Base-by-base conservation (phyloP, 164 flowering plant species). In the Santalum album region DNA sequence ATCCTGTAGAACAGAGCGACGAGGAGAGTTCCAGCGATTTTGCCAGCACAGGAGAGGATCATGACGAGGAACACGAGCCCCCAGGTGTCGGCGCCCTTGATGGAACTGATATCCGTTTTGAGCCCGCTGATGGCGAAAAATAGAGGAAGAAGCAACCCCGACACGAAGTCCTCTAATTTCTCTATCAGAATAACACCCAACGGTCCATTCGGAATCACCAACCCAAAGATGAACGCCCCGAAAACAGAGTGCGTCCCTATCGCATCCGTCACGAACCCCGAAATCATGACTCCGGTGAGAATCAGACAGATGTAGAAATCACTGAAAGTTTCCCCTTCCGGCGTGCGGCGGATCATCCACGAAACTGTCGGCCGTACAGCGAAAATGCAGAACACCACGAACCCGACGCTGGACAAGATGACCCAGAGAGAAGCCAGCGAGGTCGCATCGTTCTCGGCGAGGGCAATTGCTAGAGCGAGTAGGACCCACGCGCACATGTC, bases 91-190 rank as follows among this genome's bases (percentile, higher is more conserved):
- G 40, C 10, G 2, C 60, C 55, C 0, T n/a, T 7, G 24, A 67
- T 60, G 12, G 42, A 0, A 1, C 24, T 16, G 17, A 61, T 36
- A 40, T 72, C 24, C 14, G 72, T 67, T 60, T 57, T 67, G 12
- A 71, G 69, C 5, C 75, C 75, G 17, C 72, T 72, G 20, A 68
- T 61, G 23, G 72, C 66, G 25, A 68, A 72, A 49, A 60, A 67
- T 24, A 72, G 64, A 51, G 75, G 72, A 0, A 72, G 64, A 40
- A 72, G 54, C 49, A 72, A 64, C 23, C 69, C 72, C 12, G 69
- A 64, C 2, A 72, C 66, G 48, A 72, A 72, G 49, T 72, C 75
- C 57, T 72, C 75, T 1, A 72, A 69, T 61, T 72, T 72, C n/a
- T 72, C 75, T 17, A 67, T 48, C 0, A 72, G 67, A 12, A 68